Evolutionary conservation across 176 grass and related monocot genomes (phyloP).

Genomic region (Puccinellia tenuiflora): DNA sequence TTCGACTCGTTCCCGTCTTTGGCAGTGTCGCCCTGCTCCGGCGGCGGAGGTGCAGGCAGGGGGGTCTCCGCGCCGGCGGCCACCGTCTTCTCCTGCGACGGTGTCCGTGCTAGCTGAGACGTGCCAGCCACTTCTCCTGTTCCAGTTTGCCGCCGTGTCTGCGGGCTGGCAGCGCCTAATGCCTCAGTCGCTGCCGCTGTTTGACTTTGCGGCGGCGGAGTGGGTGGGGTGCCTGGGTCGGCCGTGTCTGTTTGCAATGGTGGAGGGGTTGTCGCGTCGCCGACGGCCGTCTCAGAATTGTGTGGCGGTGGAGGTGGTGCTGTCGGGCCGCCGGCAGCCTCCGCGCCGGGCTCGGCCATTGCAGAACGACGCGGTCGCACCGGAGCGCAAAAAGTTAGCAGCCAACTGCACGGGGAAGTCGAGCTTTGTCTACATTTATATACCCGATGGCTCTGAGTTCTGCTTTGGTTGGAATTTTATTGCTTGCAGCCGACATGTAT

Average conservation of each 20-base stretch:
- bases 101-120: neutral
- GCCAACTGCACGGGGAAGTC: neutral
- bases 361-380: neutral
- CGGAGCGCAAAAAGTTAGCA: neutral
- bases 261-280: neutral
- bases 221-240: neutral
- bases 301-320: neutral
- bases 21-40: neutral
- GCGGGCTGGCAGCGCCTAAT: neutral
- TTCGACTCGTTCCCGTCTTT: neutral
- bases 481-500: neutral
- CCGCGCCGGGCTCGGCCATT: conserved; percentile 9
- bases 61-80: neutral
- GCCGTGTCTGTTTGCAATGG: neutral
- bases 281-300: neutral
- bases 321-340: neutral
- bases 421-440: neutral
- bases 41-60: neutral
- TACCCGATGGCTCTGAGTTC: neutral
- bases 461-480: neutral
- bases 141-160: neutral
- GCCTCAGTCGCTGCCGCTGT: neutral
- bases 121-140: neutral
- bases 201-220: neutral
- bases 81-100: neutral